A percentile compares a stretch with the other conserved stretches of the same genome.
phyloP scores from a whole-genome alignment of 805 yeast genomes.

The Vanderwaltozyma yarrowii region DNA sequence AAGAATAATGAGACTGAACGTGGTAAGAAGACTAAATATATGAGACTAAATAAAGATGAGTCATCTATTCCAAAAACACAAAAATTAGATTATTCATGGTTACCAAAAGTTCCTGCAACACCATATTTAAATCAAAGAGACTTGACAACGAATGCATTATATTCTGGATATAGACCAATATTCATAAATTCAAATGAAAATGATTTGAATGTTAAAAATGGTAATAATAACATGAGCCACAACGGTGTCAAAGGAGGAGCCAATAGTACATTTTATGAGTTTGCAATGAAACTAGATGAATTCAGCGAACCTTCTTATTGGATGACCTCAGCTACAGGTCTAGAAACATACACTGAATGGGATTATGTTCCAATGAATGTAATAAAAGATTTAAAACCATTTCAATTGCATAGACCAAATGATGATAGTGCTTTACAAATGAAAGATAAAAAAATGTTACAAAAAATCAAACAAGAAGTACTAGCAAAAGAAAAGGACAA shows the following conservation, averaged over 20 bases:
- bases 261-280: conserved; percentile 19
- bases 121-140: conserved; percentile 17
- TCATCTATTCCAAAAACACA: not conserved
- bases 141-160: conserved; percentile 17
- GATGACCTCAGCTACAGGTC: conserved; percentile 30
- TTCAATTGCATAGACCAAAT: conserved; percentile 21
- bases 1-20: too few species aligned
- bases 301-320: conserved; percentile 24
- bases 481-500: conserved; percentile 14
- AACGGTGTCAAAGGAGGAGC: conserved; percentile 4
- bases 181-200: conserved; percentile 10
- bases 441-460: conserved; percentile 6
- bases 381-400: conserved; percentile 26
- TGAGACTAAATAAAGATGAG: not conserved
- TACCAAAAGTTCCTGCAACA: conserved; percentile 25
- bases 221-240: not conserved
- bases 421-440: not conserved
- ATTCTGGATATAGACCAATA: conserved; percentile 27
- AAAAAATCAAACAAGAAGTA: conserved; percentile 9
- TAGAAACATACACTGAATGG: conserved; percentile 29
- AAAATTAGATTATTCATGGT: conserved; percentile 17
- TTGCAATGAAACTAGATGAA: conserved; percentile 25
- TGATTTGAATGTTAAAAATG: not conserved
- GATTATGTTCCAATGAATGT: conserved; percentile 26
- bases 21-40: not conserved